Percentiles rank a stretch among this genome's conserved stretches.
Evolutionary conservation across 2,329 filamentous ascomycete genomes (phyloP).

Genomic region (Fusarium agapanthi): DNA sequence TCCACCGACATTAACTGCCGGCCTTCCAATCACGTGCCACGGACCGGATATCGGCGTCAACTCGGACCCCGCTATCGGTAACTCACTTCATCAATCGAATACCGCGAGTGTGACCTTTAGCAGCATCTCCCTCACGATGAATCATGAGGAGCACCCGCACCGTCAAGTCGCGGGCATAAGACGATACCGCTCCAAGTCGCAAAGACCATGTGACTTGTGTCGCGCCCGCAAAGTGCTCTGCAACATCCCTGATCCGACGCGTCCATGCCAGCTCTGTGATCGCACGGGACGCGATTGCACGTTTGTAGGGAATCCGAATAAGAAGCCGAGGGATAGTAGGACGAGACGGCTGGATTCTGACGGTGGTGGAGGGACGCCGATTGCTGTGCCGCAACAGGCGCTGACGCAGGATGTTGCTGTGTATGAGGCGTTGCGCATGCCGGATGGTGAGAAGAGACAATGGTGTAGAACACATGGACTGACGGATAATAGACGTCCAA

Average conservation of each 20-base stretch:
- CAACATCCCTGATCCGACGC: conserved; percentile 40
- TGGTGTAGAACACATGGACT: fast-evolving
- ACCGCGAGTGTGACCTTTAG: too few relatives aligned
- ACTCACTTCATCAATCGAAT: neutral
- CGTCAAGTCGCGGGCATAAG: conserved; percentile 1
- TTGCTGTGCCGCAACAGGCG: neutral
- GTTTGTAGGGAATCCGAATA: conserved; percentile 35
- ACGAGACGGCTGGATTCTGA: fast-evolving
- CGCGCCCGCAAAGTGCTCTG: conserved; percentile 37
- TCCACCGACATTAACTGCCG: fast-evolving
- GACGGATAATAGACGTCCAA: neutral
- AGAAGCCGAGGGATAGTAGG: neutral
- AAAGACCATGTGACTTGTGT: neutral
- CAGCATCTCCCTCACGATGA: neutral
- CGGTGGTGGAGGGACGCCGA: neutral
- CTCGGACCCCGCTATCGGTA: neutral
- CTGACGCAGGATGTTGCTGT: neutral
- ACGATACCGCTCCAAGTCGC: neutral
- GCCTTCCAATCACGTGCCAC: neutral
- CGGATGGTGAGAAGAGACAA: neutral
- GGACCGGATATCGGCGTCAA: neutral
- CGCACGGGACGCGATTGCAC: conserved; percentile 37
- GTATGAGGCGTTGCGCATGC: neutral
- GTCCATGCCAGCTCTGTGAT: conserved; percentile 39
- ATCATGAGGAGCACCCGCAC: neutral